Conservation (phyloP, 495 filamentous ascomycete species). For the Talaromyces borbonicus region DNA sequence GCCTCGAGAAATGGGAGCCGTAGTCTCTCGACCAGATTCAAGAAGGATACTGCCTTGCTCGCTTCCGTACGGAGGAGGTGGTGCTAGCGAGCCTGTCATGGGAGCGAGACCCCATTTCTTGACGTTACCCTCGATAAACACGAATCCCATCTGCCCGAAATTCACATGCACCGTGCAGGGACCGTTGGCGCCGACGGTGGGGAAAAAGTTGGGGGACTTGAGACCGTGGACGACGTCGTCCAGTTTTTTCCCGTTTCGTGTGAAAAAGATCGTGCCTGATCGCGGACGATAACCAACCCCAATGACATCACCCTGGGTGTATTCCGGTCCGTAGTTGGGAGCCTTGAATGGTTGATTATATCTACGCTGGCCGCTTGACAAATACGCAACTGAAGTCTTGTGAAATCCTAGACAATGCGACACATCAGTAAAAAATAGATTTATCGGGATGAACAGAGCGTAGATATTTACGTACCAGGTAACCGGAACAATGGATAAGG, state of each 20-base stretch:
- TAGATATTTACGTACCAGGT: slow-evolving; percentile 74
- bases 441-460: too few relatives aligned
- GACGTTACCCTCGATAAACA: slow-evolving; percentile 98
- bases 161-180: slow-evolving; percentile 91
- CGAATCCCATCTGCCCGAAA: slow-evolving; percentile 94
- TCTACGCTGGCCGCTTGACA: slow-evolving; percentile 74
- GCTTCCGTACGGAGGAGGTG: slow-evolving; percentile 90
- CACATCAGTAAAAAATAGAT: neutral
- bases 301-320: slow-evolving; percentile 88
- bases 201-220: slow-evolving; percentile 94
- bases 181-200: slow-evolving; percentile 87
- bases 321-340: slow-evolving; percentile 63
- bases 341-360: slow-evolving; percentile 87
- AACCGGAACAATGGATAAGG: slow-evolving; percentile 92
- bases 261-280: slow-evolving; percentile 94
- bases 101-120: slow-evolving; percentile 99
- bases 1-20: slow-evolving; percentile 44
- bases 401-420: slow-evolving; percentile 57
- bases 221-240: slow-evolving; percentile 91
- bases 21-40: slow-evolving; percentile 67
- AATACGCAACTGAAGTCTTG: slow-evolving; percentile 83
- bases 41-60: slow-evolving; percentile 93
- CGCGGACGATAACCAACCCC: slow-evolving; percentile 92
- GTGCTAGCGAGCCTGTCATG: slow-evolving; percentile 89
- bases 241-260: slow-evolving; percentile 92